Base-by-base conservation (phyloP, 805 yeast genomes). In the Debaryomyces tyrocola region DNA sequence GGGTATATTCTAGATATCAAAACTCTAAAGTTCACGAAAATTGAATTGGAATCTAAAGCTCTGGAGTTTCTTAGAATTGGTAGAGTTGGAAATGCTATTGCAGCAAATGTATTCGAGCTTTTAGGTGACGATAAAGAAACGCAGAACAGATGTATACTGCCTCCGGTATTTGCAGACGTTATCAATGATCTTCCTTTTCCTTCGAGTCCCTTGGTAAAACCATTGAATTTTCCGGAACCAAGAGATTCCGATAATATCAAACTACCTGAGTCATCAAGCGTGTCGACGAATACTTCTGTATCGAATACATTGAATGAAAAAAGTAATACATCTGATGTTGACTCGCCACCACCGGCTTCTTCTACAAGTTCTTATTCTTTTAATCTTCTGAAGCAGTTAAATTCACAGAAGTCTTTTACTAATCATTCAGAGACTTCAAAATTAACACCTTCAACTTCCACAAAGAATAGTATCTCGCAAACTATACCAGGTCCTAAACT, bases 1-100 rank as follows among this genome's bases (percentile, higher is more conserved):
- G 83, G 79, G 0, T 86, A 79, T 67, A 64, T 85, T n/a, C 65
- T 86, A 27, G 90, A 87, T 62, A 64, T 70, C 0, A 53, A 67
- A 7, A 73, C 80, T 0, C 65, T 72, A 40, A 70, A 62, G 20
- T 86, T 84, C 57, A 64, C 74, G 17, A 77, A 77, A 52, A 64
- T 83, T 8, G 44, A 46, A 14, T 50, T 72, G 4, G 45, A 51
- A 18, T 55, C 58, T 31, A 58, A 56, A n/a, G 48, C 46, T 14
- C 53, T 51, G 2, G 43, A 33, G 10, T 10, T 21, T 31, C 47
- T 52, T 37, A 51, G 40, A 24, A 43, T 58, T 21, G 73, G 73
- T 1, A 54, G 73, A 43, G 24, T 70, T 4, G 77, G 77, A 1
- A 51, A 59, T 36, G 64, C 66, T 1, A 58, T 70, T 6, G 58